These are phyloP conservation scores for Melanopsichium pennsylvanicum DNA, from an alignment of 1,284 basidiomycete genomes.

Conservation along the genomic window DNA sequence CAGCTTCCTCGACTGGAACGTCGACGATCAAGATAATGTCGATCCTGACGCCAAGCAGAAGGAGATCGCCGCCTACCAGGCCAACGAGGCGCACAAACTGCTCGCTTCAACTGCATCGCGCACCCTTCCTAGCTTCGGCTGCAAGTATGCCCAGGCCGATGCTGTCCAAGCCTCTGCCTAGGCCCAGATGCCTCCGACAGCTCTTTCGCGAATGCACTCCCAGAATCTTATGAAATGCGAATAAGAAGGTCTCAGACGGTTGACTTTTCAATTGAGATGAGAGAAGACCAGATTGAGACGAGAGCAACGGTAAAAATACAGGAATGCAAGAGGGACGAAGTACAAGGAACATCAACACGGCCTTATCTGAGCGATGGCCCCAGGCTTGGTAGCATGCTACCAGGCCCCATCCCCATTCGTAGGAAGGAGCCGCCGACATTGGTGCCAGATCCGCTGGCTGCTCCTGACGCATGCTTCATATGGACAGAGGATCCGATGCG, in stretches of 20 bases:
- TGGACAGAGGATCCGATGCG: slow-evolving; percentile 25
- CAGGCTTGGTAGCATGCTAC: slow-evolving; percentile 12
- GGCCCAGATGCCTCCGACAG: too few species aligned
- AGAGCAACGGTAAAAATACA: slow-evolving; percentile 23
- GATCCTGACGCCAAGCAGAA: slow-evolving; percentile 54
- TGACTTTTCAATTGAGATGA: background rate
- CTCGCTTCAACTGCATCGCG: slow-evolving; percentile 5
- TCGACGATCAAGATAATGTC: slow-evolving; percentile 41
- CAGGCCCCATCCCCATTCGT: slow-evolving; percentile 34
- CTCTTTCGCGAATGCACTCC: too few species aligned
- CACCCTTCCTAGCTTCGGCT: slow-evolving; percentile 24
- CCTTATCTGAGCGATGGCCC: slow-evolving; percentile 22
- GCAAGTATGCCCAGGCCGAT: slow-evolving; percentile 12
- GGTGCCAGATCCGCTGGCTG: slow-evolving; percentile 25
- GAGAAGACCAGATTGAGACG: background rate
- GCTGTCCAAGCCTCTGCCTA: slow-evolving; percentile 18
- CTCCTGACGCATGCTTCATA: slow-evolving; percentile 32
- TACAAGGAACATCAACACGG: background rate
- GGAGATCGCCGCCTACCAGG: slow-evolving; percentile 49
- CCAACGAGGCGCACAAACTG: slow-evolving; percentile 43
- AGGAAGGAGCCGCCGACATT: slow-evolving; percentile 21
- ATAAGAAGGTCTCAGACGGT: too few species aligned
- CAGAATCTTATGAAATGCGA: too few species aligned
- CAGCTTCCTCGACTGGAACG: slow-evolving; percentile 51
- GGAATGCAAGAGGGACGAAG: background rate